A percentile compares a stretch with the other conserved stretches of the same genome.
Evolutionary conservation across 2,329 filamentous ascomycete genomes (phyloP).

Genomic region (Dactylellina haptotyla): DNA sequence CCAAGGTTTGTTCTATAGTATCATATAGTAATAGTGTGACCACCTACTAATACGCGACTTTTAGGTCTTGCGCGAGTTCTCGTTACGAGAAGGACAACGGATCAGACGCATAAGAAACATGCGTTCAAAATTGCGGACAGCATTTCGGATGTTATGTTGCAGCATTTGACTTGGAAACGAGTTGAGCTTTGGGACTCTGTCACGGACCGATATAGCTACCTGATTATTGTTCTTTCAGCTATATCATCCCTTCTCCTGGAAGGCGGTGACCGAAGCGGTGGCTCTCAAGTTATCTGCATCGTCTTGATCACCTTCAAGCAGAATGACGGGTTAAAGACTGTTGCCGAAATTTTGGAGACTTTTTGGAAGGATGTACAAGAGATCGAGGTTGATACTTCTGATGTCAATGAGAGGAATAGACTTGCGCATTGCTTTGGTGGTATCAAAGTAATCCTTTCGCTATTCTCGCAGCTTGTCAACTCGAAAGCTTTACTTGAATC

Average conservation of each 20-base stretch:
- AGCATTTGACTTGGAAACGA: conserved; percentile 58
- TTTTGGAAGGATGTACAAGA: conserved; percentile 68
- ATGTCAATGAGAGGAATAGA: conserved; percentile 60
- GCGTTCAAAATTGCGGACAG: conserved; percentile 69
- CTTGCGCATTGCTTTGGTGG: conserved; percentile 68
- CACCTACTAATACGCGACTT: neutral
- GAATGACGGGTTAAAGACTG: conserved; percentile 75
- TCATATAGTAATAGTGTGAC: conserved; percentile 9
- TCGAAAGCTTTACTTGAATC: conserved; percentile 85
- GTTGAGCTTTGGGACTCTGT: conserved; percentile 70
- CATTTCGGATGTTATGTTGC: conserved; percentile 58
- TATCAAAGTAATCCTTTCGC: conserved; percentile 83
- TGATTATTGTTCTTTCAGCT: conserved; percentile 81
- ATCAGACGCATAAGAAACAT: conserved; percentile 72
- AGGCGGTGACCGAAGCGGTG: conserved; percentile 65
- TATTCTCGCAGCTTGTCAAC: conserved; percentile 80
- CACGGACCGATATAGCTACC: conserved; percentile 78
- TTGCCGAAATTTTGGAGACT: conserved; percentile 76
- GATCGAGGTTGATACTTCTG: conserved; percentile 60
- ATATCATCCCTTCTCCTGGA: conserved; percentile 83
- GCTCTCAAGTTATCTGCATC: conserved; percentile 72
- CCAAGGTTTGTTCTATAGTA: conserved; percentile 66
- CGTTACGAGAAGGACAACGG: conserved; percentile 77
- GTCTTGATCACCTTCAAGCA: conserved; percentile 89
- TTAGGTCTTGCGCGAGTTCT: conserved; percentile 79